These are phyloP conservation scores for Phialophora expanda DNA, from an alignment of 2,329 filamentous ascomycete species.

Conservation along the genomic window DNA sequence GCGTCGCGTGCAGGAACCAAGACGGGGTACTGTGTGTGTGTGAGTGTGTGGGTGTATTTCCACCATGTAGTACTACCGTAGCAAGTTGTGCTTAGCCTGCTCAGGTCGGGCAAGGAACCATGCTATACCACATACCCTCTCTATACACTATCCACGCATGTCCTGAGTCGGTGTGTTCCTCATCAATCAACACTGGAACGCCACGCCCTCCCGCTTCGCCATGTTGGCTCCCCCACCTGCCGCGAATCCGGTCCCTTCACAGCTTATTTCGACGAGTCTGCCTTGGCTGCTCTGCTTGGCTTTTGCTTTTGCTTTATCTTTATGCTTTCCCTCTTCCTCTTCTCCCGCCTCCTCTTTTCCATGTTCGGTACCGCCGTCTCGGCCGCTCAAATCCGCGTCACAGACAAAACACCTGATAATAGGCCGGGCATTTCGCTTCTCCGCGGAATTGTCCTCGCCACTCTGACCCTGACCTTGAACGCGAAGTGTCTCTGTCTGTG, in stretches of 20 bases:
- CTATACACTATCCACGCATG: too few species aligned
- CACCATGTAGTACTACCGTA: too few species aligned
- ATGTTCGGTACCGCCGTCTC: conserved; percentile 32
- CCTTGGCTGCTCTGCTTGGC: conserved; percentile 57
- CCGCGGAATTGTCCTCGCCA: conserved; percentile 45
- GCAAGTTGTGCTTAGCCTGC: too few species aligned
- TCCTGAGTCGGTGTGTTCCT: too few species aligned
- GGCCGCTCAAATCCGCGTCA: conserved; percentile 70
- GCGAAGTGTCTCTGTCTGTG: not conserved
- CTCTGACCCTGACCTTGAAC: not conserved
- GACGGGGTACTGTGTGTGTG: not conserved
- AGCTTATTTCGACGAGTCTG: conserved; percentile 76
- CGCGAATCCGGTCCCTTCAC: conserved; percentile 91
- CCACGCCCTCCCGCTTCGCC: conserved; percentile 77
- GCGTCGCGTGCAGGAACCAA: not conserved
- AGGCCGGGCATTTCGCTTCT: too few species aligned
- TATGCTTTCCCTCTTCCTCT: not conserved
- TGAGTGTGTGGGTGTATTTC: not conserved
- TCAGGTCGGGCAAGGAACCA: too few species aligned
- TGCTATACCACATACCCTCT: too few species aligned
- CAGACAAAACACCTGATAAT: conserved; percentile 86
- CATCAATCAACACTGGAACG: conserved; percentile 72
- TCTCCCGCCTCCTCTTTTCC: conserved; percentile 22
- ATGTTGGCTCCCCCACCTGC: conserved; percentile 82
- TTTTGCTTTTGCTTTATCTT: conserved; percentile 25